Base-by-base conservation (phyloP, 1,284 basidiomycete species). In the Schizopora paradoxa region DNA sequence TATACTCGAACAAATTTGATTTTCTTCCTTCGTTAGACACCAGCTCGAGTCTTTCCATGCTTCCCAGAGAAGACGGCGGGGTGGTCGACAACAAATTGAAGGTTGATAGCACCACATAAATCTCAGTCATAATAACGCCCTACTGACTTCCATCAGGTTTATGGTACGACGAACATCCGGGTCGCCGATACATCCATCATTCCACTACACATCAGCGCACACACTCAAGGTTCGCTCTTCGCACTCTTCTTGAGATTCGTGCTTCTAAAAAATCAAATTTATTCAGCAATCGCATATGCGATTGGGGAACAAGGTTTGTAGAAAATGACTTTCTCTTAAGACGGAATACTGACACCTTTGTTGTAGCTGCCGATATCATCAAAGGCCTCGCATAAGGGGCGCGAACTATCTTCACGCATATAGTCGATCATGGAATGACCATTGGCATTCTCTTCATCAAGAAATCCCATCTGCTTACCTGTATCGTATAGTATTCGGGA, bases 141-240 rank as follows among this genome's bases (percentile, higher is more conserved):
- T 75, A 13, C 73, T 76, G 28, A 69, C 69, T 58, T 58, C 67
- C 13, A 63, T 32, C 18, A 62, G 4, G 47, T 61, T 10, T 76
- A 77, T 54, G 73, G 74, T 40, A 76, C 73, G 1, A 53, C 57
- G 5, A 77, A 78, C 55, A 60, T 78, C 10, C 68, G 76, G 4
- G 72, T 79, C 25, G 73, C 72, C 2, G 75, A 77, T 55, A 61
- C 70, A 1, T 70, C 67, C 3, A 57, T 75, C 10, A 51, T 72
- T 38, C 72, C 73, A 6, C 48, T 73, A 41, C 70, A 72, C 43
- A 53, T 75, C 29, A 68, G 66, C 3, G 37, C 21, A 11, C 37
- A 40, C 23, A 22, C 37, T 2, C 37, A 40, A 26, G 37, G 33
- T 35, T 8, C 28, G 28, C n/a, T 8, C 28, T 35, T 8, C 28